Evolutionary conservation across 108 stramenopile species (phyloP).

Genomic region (Aurantiochytrium sp.): DNA sequence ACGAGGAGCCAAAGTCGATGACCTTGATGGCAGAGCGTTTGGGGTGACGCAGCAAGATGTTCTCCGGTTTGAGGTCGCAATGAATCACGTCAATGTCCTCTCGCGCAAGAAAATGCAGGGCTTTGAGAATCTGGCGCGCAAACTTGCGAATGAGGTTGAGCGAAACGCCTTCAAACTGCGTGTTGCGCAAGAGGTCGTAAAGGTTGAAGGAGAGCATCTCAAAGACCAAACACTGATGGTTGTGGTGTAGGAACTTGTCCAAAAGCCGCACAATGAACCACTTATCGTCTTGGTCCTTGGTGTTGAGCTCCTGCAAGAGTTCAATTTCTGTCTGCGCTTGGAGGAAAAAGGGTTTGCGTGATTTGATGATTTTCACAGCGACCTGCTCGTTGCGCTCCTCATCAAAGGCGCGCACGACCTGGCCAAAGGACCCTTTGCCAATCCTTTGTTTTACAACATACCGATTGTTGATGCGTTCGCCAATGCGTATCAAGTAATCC

Average conservation of each 20-base stretch:
- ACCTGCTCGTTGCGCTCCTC: conserved; percentile 62
- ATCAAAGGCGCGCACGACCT: conserved; percentile 80
- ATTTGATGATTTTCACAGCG: conserved; percentile 97
- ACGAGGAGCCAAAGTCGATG: conserved; percentile 95
- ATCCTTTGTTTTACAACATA: conserved; percentile 85
- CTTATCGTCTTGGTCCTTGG: conserved; percentile 68
- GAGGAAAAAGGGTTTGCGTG: conserved; percentile 83
- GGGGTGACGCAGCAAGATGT: conserved; percentile 86
- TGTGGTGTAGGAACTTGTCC: conserved; percentile 77
- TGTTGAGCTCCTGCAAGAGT: conserved; percentile 57
- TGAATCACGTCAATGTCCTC: conserved; percentile 88
- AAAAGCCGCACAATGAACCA: conserved; percentile 81
- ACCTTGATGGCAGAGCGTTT: conserved; percentile 90
- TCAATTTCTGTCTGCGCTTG: conserved; percentile 95
- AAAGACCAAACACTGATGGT: conserved; percentile 90
- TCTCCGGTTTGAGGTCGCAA: conserved; percentile 98
- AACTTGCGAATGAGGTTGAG: conserved; percentile 89
- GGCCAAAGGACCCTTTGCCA: conserved; percentile 92
- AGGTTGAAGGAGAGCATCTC: conserved; percentile 94
- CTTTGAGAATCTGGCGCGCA: conserved; percentile 84
- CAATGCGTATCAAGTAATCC: conserved; percentile 78
- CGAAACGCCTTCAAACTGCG: conserved; percentile 89
- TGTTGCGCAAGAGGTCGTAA: conserved; percentile 91
- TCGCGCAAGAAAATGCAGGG: conserved; percentile 73
- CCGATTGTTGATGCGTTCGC: conserved; percentile 68